Base-by-base conservation (phyloP, 208 protist genomes). In the Novymonas esmeraldas region DNA sequence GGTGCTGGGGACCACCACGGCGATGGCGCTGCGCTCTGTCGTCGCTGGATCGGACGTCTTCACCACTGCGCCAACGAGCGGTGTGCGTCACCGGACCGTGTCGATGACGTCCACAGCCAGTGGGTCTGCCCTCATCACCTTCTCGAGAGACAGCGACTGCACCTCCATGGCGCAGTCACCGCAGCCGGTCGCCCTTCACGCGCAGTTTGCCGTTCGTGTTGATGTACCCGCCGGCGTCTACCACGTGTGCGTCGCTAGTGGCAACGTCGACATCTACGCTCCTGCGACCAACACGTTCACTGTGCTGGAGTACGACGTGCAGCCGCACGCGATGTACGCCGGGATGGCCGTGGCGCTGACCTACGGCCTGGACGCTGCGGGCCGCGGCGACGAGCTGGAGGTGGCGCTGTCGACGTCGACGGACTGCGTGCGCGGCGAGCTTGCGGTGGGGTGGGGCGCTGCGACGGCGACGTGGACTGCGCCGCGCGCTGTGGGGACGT, bases 391-490 rank as follows among this genome's bases (percentile, higher is more conserved):
- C 10, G 7, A 38, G 41, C 57, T 63, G 41, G 57, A 63, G 41
- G 0, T 18, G 29, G 57, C 41, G 22, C 29, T 63, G 29, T 50
- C 57, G 41, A 63, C 26, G 41, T 34, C 26, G n/a, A 38, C 4
- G 57, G 57, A 50, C 57, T 63, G 57, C 41, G n/a, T 16, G 9
- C 4, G n/a, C 0, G 41, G 26, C 36, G 13, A 18, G 11, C 18
- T 50, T 2, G 41, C 13, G 42, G 29, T 50, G 7, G 11, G 22
- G 6, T 63, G 57, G 57, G 57, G 57, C 7, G 11, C 39, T 6
- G 28, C 41, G 41, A 13, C 59, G 31, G 16, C 49, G 34, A 78
- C 68, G 72, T n/a, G n/a, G n/a, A n/a, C n/a, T n/a, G 58, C 56
- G 1, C 44, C 45, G 49, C 13, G 7, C 9, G 20, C 14, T 18